Evolutionary conservation across 169 alveolate species (phyloP), one percentile per base, ranked within the genome.

Genomic region (Cryptosporidium ryanae): DNA sequence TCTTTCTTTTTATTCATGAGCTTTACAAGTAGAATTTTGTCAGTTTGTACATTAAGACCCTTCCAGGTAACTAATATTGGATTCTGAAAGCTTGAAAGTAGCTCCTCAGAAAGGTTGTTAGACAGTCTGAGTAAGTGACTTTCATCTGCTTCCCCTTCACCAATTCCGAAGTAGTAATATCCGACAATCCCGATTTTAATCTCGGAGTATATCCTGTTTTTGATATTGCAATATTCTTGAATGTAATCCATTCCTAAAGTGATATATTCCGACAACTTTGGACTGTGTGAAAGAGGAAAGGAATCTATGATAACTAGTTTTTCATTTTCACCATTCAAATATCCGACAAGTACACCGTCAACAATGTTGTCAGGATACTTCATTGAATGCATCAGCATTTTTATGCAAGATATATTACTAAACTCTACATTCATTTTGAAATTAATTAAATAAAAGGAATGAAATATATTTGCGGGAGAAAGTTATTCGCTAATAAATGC

Each of bases 241-340:
- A 65, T 50, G 63, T 43, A 76, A 15, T 32, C 76, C 7, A 76
- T 15, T 17, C 76, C 87, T 8, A 76, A 38, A 17, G 87, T 55
- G 15, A 61, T 13, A 8, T 32, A 25, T 23, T 34, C 54, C 38
- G 68, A 49, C 23, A 76, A 65, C 31, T 61, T 76, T 23, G 71
- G 87, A 17, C 87, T 61, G 18, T 76, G 87, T 0, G 71, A 23
- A 23, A 76, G 70, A 15, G 87, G 87, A 76, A 76, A 59, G 17
- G 64, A 32, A 34, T 76, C 71, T 17, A 27, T 31, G 17, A 76
- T 27, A 13, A 13, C 27, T 23, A 76, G 18, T 55, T 32, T 44
- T 32, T 23, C 61, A 12, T 31, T 32, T 43, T 76, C 49, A 13
- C 7, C 64, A 54, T 34, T 29, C 1, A 44, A 43, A 34, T 59